Evolutionary conservation across 2,329 filamentous ascomycete genomes (phyloP).

Genomic region (Canariomyces notabilis): DNA sequence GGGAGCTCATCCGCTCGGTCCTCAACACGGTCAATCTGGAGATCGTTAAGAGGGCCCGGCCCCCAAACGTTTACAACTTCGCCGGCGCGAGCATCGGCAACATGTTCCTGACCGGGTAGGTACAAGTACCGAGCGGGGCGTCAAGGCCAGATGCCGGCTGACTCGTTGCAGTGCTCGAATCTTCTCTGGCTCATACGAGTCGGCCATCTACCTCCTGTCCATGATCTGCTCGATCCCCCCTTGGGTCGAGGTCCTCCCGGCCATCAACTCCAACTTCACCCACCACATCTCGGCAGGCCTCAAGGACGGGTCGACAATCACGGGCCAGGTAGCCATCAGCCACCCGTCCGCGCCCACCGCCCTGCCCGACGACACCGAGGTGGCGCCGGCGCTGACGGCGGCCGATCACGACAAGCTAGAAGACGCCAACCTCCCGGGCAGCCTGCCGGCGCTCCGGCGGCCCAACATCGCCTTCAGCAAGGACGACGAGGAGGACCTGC

Average conservation of each 20-base stretch:
- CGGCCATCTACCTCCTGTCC: conserved; percentile 82
- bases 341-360: conserved; percentile 69
- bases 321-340: conserved; percentile 88
- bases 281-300: conserved; percentile 89
- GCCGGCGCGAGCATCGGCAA: conserved; percentile 72
- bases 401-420: conserved; percentile 62
- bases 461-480: conserved; percentile 83
- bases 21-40: conserved; percentile 73
- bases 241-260: conserved; percentile 74
- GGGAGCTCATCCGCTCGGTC: conserved; percentile 71
- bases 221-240: conserved; percentile 80
- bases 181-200: conserved; percentile 89
- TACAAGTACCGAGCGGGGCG: background rate
- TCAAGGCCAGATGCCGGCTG: background rate
- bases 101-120: conserved; percentile 68
- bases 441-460: conserved; percentile 70
- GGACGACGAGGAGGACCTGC: conserved; percentile 65
- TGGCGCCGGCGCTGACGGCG: conserved; percentile 25
- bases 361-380: conserved; percentile 32
- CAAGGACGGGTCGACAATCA: conserved; percentile 69
- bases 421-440: conserved; percentile 77
- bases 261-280: conserved; percentile 91
- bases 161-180: conserved; percentile 57
- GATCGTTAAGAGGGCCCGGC: conserved; percentile 69
- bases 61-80: conserved; percentile 71